These are phyloP conservation scores for Akanthomyces lecanii DNA, from an alignment of 2,329 filamentous ascomycete species.

Conservation along the genomic window DNA sequence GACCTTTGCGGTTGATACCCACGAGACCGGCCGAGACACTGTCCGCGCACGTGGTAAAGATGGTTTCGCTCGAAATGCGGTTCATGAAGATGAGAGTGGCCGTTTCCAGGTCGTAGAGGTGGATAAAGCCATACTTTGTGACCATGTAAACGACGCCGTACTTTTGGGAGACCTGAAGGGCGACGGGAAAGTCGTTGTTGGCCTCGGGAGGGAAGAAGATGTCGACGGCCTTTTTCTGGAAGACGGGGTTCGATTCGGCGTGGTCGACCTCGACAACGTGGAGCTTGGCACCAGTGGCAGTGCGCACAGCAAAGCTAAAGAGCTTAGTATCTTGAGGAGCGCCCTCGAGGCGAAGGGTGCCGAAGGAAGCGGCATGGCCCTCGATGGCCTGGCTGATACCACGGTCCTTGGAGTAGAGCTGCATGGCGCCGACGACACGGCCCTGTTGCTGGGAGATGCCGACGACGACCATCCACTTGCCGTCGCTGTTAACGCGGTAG, in stretches of 20 bases:
- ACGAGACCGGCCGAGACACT: conserved; percentile 81
- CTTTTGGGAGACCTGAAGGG: conserved; percentile 93
- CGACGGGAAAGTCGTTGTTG: conserved; percentile 94
- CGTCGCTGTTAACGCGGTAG: conserved; percentile 91
- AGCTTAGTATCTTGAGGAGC: conserved; percentile 88
- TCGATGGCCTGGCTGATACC: conserved; percentile 98
- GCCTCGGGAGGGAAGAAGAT: conserved; percentile 97
- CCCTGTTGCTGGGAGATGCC: conserved; percentile 92
- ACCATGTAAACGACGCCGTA: conserved; percentile 97
- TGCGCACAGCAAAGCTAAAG: conserved; percentile 93
- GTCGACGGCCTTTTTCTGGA: conserved; percentile 93
- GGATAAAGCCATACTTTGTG: conserved; percentile 98
- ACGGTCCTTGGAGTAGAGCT: conserved; percentile 92
- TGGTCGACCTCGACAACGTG: conserved; percentile 98
- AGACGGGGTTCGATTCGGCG: conserved; percentile 79
- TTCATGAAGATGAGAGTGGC: conserved; percentile 99
- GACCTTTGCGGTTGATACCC: conserved; percentile 94
- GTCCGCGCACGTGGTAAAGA: conserved; percentile 90
- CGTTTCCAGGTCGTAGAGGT: conserved; percentile 95
- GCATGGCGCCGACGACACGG: conserved; percentile 92
- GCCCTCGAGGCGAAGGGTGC: conserved; percentile 81
- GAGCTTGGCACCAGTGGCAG: conserved; percentile 84
- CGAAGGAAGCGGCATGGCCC: conserved; percentile 93
- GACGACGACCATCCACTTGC: conserved; percentile 97
- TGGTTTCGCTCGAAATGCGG: conserved; percentile 97